Evolutionary conservation across 768 basidiomycete species (phyloP).

Genomic region (Termitomyces sp.): DNA sequence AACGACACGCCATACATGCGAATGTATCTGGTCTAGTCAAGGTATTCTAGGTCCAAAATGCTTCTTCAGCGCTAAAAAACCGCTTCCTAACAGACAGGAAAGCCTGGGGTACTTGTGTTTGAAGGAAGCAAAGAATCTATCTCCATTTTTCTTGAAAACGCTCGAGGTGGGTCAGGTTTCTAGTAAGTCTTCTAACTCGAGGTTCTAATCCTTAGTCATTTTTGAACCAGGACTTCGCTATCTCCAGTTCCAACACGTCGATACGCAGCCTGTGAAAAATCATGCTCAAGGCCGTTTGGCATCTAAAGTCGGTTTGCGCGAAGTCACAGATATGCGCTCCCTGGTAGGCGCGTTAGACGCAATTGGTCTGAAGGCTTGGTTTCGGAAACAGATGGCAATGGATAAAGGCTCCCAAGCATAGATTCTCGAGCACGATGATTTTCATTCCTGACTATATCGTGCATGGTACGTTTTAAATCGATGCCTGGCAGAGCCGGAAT

Average conservation of each 20-base stretch:
- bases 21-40: conserved; percentile 40
- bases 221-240: conserved; percentile 32
- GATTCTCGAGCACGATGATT: neutral
- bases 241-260: conserved; percentile 41
- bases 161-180: conserved; percentile 26
- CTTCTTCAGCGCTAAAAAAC: no score
- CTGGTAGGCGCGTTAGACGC: conserved; percentile 29
- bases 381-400: conserved; percentile 35
- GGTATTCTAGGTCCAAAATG: conserved; percentile 16
- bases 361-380: conserved; percentile 35
- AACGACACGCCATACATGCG: conserved; percentile 33
- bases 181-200: neutral
- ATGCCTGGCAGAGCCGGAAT: neutral
- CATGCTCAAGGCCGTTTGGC: conserved; percentile 19
- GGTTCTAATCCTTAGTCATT: neutral
- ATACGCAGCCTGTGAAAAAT: conserved; percentile 27
- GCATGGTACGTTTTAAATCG: neutral
- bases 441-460: neutral
- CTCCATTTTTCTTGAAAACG: conserved; percentile 34
- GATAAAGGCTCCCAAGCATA: conserved; percentile 19
- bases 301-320: conserved; percentile 30
- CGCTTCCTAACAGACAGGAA: conserved; percentile 29
- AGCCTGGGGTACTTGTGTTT: conserved; percentile 41
- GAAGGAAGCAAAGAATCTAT: conserved; percentile 33
- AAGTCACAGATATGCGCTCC: conserved; percentile 33